These are phyloP conservation scores for Elongisporangium prolatum DNA, from an alignment of 352 stramenopile species.

Conservation along the genomic window DNA sequence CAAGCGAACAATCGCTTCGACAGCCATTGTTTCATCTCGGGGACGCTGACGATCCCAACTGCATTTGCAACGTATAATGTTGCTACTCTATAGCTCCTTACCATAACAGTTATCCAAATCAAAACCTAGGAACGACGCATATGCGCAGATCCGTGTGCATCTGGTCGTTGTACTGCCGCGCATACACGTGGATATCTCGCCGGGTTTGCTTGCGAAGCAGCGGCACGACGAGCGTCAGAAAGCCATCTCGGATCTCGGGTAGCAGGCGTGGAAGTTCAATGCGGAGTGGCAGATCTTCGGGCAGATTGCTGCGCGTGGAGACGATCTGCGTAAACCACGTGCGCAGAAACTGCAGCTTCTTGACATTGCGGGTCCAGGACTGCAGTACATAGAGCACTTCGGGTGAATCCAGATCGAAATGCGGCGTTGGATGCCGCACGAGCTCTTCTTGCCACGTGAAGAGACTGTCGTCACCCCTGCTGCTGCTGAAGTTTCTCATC, in stretches of 20 bases:
- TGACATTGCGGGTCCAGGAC: conserved; percentile 58
- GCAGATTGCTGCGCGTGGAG: conserved; percentile 24
- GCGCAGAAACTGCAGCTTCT: conserved; percentile 65
- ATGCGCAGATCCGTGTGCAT: conserved; percentile 68
- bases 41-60: background rate
- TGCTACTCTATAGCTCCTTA: background rate
- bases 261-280: conserved; percentile 64
- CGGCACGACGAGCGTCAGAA: conserved; percentile 74
- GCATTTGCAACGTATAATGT: background rate
- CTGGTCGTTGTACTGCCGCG: conserved; percentile 48
- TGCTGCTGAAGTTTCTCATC: conserved; percentile 12
- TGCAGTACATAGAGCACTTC: conserved; percentile 70
- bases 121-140: conserved; percentile 28
- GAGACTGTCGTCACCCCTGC: conserved; percentile 5
- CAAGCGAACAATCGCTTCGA: background rate
- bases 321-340: conserved; percentile 60
- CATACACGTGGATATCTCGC: conserved; percentile 60
- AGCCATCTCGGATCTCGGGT: conserved; percentile 71
- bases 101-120: background rate
- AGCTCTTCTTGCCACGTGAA: conserved; percentile 58
- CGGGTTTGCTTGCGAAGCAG: conserved; percentile 66
- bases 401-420: conserved; percentile 67
- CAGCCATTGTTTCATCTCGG: background rate
- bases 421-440: conserved; percentile 62
- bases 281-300: conserved; percentile 48